Evolutionary conservation across 129 eudicot species (phyloP).

Genomic region (Arctium lappa): DNA sequence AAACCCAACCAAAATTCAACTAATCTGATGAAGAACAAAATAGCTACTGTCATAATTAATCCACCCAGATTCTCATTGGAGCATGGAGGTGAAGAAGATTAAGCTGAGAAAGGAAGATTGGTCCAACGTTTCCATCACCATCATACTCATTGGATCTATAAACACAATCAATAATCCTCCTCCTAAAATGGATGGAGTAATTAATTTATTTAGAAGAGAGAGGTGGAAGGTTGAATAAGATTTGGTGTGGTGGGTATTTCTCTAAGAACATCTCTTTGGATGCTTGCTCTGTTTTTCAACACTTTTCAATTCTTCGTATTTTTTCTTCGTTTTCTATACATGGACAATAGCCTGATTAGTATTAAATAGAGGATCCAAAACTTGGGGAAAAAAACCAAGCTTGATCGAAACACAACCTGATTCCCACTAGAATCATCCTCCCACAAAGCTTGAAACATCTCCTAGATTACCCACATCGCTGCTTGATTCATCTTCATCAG

Average conservation of each 20-base stretch:
- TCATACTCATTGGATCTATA: conserved; percentile 36
- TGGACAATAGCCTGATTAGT: too few species aligned
- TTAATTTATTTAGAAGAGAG: not conserved
- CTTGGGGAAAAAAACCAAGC: too few species aligned
- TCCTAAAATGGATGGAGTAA: not conserved
- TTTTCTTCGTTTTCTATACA: conserved; percentile 4
- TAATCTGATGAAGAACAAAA: too few species aligned
- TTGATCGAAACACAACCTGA: too few species aligned
- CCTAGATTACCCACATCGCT: too few species aligned
- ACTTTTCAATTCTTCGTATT: conserved; percentile 6
- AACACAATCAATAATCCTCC: not conserved
- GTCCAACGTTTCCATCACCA: conserved; percentile 79
- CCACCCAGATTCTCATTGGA: conserved; percentile 86
- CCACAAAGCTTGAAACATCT: too few species aligned
- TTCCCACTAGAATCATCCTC: too few species aligned
- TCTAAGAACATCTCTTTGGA: conserved; percentile 14
- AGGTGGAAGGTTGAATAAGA: conserved; percentile 16
- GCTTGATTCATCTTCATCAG: too few species aligned
- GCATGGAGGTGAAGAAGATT: conserved; percentile 68
- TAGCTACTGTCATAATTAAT: too few species aligned
- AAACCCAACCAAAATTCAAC: too few species aligned
- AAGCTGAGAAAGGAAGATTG: conserved; percentile 79
- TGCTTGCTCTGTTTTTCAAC: conserved; percentile 21
- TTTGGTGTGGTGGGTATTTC: not conserved
- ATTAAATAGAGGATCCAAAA: too few species aligned